Percentiles rank a stretch among this genome's conserved stretches.
These are phyloP conservation scores for Alternaria gansuensis DNA, from an alignment of 2,329 filamentous ascomycete species.

Conservation along the genomic window DNA sequence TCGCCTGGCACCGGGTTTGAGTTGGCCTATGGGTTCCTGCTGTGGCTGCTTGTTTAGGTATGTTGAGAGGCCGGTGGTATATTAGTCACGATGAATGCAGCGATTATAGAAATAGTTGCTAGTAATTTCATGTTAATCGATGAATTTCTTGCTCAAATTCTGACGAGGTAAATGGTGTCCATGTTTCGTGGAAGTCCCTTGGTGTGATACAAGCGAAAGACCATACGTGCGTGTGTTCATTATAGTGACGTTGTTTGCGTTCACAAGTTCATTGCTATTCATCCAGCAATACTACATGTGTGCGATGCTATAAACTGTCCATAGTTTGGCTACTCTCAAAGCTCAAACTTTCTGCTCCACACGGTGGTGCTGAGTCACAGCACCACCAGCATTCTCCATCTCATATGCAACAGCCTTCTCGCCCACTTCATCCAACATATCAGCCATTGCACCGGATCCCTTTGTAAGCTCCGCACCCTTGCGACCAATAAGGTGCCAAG, in stretches of 20 bases:
- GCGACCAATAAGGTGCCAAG: constrained; percentile 76
- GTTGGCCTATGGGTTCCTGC: background rate
- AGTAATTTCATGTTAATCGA: background rate
- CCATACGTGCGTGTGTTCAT: background rate
- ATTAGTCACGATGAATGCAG: background rate
- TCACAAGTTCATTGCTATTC: constrained; percentile 4
- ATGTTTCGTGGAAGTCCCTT: background rate
- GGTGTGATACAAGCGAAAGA: too few relatives aligned
- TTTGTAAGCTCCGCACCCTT: constrained; percentile 49
- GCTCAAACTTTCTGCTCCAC: constrained; percentile 33
- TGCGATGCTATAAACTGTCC: background rate
- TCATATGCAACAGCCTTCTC: constrained; percentile 44
- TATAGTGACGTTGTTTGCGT: background rate
- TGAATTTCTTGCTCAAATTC: accelerated
- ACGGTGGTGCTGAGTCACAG: constrained; percentile 25
- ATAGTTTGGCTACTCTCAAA: background rate
- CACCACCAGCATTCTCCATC: constrained; percentile 36
- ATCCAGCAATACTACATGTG: background rate
- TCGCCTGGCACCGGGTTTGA: constrained; percentile 2
- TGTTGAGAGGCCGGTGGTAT: background rate
- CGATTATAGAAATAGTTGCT: background rate
- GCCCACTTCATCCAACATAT: constrained; percentile 45
- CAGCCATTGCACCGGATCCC: constrained; percentile 45
- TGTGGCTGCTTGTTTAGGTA: background rate
- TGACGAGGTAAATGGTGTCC: background rate